Evolutionary conservation across 164 flowering plant species (phyloP).

Genomic region (Hamamelis virginiana): DNA sequence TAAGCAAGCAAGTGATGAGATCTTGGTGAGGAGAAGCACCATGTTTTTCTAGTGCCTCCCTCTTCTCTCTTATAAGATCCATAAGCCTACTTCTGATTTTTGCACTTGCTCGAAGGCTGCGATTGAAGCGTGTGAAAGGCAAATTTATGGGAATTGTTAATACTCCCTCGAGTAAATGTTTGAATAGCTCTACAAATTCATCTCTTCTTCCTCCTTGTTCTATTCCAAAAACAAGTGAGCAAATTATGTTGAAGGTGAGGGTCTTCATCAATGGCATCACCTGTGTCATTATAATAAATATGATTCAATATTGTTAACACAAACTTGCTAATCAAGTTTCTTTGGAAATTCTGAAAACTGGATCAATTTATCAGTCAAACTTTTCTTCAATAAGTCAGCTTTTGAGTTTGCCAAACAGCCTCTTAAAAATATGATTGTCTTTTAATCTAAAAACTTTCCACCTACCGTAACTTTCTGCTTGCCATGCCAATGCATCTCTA

Average conservation of each 20-base stretch:
- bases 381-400: too few species aligned
- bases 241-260: conserved; percentile 64
- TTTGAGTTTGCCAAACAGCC: too few species aligned
- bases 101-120: conserved; percentile 49
- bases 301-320: too few species aligned
- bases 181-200: conserved; percentile 28
- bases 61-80: conserved; percentile 40
- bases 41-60: conserved; percentile 25
- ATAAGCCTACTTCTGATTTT: conserved; percentile 28
- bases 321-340: too few species aligned
- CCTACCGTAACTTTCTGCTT: conserved; percentile 37
- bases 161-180: conserved; percentile 47
- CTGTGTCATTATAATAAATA: conserved; percentile 23
- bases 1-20: conserved; percentile 57
- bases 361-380: too few species aligned
- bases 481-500: conserved; percentile 37
- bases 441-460: too few species aligned
- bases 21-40: conserved; percentile 43
- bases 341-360: too few species aligned
- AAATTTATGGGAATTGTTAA: conserved; percentile 68
- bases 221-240: conserved; percentile 51
- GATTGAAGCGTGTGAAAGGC: conserved; percentile 62
- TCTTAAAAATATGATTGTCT: too few species aligned
- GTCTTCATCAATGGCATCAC: conserved; percentile 64
- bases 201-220: conserved; percentile 45